phyloP scores from a whole-genome alignment of 2,329 filamentous ascomycete genomes.

The Ascochyta fabae region DNA sequence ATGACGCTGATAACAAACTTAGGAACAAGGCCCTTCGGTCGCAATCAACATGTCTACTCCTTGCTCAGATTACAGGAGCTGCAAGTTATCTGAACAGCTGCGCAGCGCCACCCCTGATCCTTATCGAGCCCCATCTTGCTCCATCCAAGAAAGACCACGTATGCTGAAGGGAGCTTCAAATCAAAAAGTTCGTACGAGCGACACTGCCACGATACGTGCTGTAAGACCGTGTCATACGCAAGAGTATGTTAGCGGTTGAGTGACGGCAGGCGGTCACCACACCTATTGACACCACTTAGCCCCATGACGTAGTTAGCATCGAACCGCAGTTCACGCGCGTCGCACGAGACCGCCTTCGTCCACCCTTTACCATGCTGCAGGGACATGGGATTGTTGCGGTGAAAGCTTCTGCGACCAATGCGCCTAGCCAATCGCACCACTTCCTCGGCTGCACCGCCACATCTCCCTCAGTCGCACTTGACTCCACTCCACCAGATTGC shows the following conservation, averaged over 20 bases:
- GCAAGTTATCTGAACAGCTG: no score
- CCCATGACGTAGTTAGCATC: constrained; percentile 7
- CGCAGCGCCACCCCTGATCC: background rate
- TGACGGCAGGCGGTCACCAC: background rate
- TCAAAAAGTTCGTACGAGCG: background rate
- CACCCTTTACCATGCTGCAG: background rate
- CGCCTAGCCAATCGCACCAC: background rate
- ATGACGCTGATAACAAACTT: no score
- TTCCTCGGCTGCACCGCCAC: constrained; percentile 10
- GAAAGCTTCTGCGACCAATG: background rate
- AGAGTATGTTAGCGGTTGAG: background rate
- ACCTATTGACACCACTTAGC: background rate
- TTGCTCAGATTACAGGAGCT: no score
- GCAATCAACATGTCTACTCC: no score
- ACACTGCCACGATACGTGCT: background rate
- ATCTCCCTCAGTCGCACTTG: constrained; percentile 1
- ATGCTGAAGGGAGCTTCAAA: background rate
- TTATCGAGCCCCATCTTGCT: background rate
- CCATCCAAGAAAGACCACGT: background rate
- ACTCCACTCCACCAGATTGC: constrained; percentile 12
- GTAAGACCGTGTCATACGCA: background rate
- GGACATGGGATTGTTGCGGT: background rate
- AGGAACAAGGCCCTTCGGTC: no score
- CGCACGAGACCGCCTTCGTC: background rate
- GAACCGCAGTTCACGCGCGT: background rate